A percentile compares a stretch with the other conserved stretches of the same genome.
Conservation (phyloP, 2,329 filamentous ascomycete species). For the Diplodia mutila region DNA sequence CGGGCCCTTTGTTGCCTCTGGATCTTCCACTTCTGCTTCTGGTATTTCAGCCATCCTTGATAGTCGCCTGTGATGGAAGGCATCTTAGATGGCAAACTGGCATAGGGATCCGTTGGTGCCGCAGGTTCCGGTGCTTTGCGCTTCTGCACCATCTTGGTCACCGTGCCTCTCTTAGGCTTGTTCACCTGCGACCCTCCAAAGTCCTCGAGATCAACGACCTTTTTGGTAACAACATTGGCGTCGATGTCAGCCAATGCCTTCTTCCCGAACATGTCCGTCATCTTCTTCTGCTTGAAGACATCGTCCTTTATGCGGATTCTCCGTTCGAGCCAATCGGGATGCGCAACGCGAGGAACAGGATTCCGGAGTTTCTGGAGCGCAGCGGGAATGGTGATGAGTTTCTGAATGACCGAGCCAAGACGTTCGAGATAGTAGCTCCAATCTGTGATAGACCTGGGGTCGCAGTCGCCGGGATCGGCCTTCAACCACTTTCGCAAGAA, state of each 20-base stretch:
- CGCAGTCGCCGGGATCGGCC: constrained; percentile 88
- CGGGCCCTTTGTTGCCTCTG: constrained; percentile 88
- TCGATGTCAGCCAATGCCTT: constrained; percentile 72
- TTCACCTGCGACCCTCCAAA: constrained; percentile 72
- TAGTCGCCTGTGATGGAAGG: constrained; percentile 87
- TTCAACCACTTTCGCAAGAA: constrained; percentile 96
- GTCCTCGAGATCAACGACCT: constrained; percentile 77
- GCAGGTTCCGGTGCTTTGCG: constrained; percentile 52
- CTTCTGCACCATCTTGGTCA: constrained; percentile 54
- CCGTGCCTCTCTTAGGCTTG: constrained; percentile 53
- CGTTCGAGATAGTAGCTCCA: constrained; percentile 98
- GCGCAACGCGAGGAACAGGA: constrained; percentile 87
- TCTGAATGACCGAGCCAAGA: constrained; percentile 95
- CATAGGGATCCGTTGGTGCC: constrained; percentile 71
- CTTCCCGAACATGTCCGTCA: constrained; percentile 87
- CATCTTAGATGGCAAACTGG: constrained; percentile 80
- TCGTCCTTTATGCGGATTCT: constrained; percentile 95
- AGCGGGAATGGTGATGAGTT: constrained; percentile 97
- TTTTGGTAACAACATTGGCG: constrained; percentile 64
- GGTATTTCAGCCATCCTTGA: constrained; percentile 82
- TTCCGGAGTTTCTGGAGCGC: constrained; percentile 94
- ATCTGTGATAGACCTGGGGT: constrained; percentile 86
- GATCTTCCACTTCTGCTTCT: constrained; percentile 99
- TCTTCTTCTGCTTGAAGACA: constrained; percentile 97
- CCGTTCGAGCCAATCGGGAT: constrained; percentile 95